These are phyloP conservation scores for Nemania serpens DNA, from an alignment of 2,329 filamentous ascomycete species.

Conservation along the genomic window DNA sequence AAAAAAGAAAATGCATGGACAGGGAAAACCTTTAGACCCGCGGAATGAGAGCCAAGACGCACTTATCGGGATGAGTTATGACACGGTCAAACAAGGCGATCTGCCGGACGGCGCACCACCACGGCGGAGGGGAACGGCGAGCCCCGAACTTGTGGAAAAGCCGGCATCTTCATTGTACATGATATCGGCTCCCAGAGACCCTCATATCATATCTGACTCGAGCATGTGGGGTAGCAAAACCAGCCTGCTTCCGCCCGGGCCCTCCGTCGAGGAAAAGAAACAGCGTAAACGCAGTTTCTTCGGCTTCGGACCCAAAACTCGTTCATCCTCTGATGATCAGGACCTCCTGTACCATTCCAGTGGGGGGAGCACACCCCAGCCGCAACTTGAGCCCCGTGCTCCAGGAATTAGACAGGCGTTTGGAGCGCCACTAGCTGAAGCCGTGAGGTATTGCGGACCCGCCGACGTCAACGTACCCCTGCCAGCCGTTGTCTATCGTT, in stretches of 20 bases:
- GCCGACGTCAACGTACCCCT: conserved; percentile 74
- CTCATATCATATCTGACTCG: conserved; percentile 79
- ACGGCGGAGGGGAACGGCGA: conserved; percentile 37
- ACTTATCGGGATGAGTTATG: conserved; percentile 63
- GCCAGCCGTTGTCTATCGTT: conserved; percentile 92
- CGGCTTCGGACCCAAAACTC: conserved; percentile 66
- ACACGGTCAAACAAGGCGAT: conserved; percentile 58
- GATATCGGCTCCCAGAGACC: conserved; percentile 89
- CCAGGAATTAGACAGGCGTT: conserved; percentile 72
- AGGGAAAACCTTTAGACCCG: conserved; percentile 44
- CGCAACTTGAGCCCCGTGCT: conserved; percentile 51
- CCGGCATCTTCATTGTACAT: conserved; percentile 49
- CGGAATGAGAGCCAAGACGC: conserved; percentile 47
- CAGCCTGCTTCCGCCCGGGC: conserved; percentile 52
- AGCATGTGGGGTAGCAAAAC: conserved; percentile 84
- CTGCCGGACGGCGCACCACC: conserved; percentile 51
- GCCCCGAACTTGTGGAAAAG: conserved; percentile 38
- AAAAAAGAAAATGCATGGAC: conserved; percentile 51
- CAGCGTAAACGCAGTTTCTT: conserved; percentile 79
- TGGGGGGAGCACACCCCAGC: conserved; percentile 46
- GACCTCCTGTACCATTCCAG: conserved; percentile 60
- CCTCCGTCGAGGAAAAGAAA: conserved; percentile 74
- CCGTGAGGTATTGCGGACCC: conserved; percentile 79
- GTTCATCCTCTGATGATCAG: conserved; percentile 62
- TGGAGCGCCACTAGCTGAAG: conserved; percentile 82